Conservation (phyloP, 306 rosid genomes). For the Abrus precatorius region DNA sequence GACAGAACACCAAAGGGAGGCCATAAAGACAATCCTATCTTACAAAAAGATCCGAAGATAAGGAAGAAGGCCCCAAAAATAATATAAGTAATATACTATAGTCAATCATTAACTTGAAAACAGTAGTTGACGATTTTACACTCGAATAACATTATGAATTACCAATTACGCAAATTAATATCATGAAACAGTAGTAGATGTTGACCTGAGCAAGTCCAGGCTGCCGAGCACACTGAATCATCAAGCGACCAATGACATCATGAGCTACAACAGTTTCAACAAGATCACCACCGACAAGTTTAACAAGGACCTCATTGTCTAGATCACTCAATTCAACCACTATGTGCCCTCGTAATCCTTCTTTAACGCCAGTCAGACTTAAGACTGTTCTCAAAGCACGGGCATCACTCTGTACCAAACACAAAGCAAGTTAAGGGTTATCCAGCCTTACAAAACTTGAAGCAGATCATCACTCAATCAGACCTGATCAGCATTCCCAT, state of each 20-base stretch:
- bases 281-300: constrained; percentile 97
- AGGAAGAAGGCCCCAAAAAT: constrained; percentile 10
- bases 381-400: constrained; percentile 91
- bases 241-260: constrained; percentile 94
- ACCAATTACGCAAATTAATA: constrained; percentile 35
- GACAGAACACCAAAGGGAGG: constrained; percentile 32
- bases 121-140: neutral
- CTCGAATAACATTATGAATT: constrained; percentile 32
- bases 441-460: constrained; percentile 42
- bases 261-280: constrained; percentile 98
- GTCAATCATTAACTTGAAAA: constrained; percentile 8
- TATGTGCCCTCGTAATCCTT: constrained; percentile 87
- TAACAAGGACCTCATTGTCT: constrained; percentile 91
- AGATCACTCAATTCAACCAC: constrained; percentile 93
- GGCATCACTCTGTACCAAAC: constrained; percentile 86
- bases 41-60: neutral
- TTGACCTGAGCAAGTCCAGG: constrained; percentile 98
- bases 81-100: constrained; percentile 10
- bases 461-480: constrained; percentile 46
- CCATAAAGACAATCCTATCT: constrained; percentile 25
- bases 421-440: constrained; percentile 45
- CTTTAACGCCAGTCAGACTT: constrained; percentile 90
- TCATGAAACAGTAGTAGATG: constrained; percentile 41
- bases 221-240: constrained; percentile 97
- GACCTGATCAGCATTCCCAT: constrained; percentile 98